Percentiles rank a stretch among this genome's conserved stretches.
These are phyloP conservation scores for Trichoderma aggressivum DNA, from an alignment of 2,329 filamentous ascomycete species.

Conservation along the genomic window DNA sequence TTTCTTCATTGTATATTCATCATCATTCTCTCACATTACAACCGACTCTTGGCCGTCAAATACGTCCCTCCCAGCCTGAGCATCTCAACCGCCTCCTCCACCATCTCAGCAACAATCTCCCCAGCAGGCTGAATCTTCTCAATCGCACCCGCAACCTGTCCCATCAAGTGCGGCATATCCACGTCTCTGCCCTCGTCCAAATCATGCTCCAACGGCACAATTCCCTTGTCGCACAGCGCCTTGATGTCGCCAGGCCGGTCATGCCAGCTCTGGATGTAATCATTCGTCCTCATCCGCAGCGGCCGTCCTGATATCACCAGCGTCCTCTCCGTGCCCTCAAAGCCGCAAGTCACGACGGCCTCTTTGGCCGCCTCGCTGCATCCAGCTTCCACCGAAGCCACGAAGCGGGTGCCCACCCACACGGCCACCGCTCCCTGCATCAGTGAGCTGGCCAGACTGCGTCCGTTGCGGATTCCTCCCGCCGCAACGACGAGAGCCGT, in stretches of 20 bases:
- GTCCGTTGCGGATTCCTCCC: slow-evolving; percentile 80
- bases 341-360: slow-evolving; percentile 74
- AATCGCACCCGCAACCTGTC: slow-evolving; percentile 82
- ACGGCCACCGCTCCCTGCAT: slow-evolving; percentile 87
- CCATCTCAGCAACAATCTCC: slow-evolving; percentile 89
- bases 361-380: slow-evolving; percentile 81
- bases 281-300: slow-evolving; percentile 74
- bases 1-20: background rate
- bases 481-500: slow-evolving; percentile 81
- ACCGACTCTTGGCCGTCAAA: slow-evolving; percentile 45
- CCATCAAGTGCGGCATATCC: slow-evolving; percentile 88
- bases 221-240: slow-evolving; percentile 68
- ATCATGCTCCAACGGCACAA: slow-evolving; percentile 80
- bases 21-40: slow-evolving; percentile 31
- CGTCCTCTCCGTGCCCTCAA: slow-evolving; percentile 77
- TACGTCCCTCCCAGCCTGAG: slow-evolving; percentile 61
- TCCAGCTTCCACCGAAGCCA: slow-evolving; percentile 76
- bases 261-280: slow-evolving; percentile 82
- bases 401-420: slow-evolving; percentile 93
- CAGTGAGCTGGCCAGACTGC: slow-evolving; percentile 73
- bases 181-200: slow-evolving; percentile 78
- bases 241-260: slow-evolving; percentile 68
- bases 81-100: slow-evolving; percentile 67
- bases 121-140: slow-evolving; percentile 73
- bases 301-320: slow-evolving; percentile 80